Evolutionary conservation across 2,329 filamentous ascomycete genomes (phyloP), one percentile per base, ranked within the genome.

Genomic region (Chaetomium strumarium): DNA sequence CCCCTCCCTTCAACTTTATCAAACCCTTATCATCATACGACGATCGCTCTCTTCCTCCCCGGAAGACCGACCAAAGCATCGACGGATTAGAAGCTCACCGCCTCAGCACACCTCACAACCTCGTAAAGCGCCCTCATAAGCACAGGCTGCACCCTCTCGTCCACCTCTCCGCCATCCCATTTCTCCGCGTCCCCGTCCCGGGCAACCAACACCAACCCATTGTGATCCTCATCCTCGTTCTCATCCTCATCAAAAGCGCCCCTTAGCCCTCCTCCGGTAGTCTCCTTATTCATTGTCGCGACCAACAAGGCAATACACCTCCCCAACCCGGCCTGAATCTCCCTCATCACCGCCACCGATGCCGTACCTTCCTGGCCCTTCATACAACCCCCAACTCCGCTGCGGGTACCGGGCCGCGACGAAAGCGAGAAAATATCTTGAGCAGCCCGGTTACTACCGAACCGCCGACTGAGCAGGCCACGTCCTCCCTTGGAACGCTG

Each of bases 271-370:
- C 13, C 14, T 29, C 8, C 30, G 17, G 10, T 34, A 14, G 6
- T 29, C 5, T 16, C 34, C 51, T 68, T 68, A 12, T 17, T 16
- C 51, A 80, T 70, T 5, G 78, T 80, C 3, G 72, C 68, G 0
- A 81, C 72, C 2, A 83, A 66, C 14, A 75, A 65, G 2, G 69
- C 69, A 52, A 82, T 75, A 61, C 79, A 82, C 40, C 68, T 69
- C 40, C 73, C 67, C 16, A 83, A 66, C 0, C 76, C 78, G 1
- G 69, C 64, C 31, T 77, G 76, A 1, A 83, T 67, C 20, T 74
- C 72, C 13, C 69, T 66, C 46, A 76, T 64, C 1, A 69, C 64
- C 13, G 63, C 61, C 30, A 6, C 5, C 37, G 17, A 6, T 17
- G 9, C 11, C 24, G 17, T 8, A 11, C 5, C 29, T 7, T 7